Percentiles rank a stretch among this genome's conserved stretches.
These are phyloP conservation scores for Cicer arietinum DNA, from an alignment of 306 rosid genomes.

Conservation along the genomic window DNA sequence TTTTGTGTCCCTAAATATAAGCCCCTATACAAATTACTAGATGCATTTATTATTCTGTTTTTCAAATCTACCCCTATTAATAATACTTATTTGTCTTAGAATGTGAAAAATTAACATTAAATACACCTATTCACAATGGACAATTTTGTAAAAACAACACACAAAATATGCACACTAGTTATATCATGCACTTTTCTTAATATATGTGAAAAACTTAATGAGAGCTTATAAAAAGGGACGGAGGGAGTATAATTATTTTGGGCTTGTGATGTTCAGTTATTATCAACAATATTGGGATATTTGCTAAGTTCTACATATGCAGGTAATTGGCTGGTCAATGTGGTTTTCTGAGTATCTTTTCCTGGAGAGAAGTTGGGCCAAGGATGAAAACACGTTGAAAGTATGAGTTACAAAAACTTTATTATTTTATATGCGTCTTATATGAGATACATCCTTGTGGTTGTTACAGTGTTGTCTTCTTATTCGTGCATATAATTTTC, in stretches of 20 bases:
- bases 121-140: too few species aligned
- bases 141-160: too few species aligned
- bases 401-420: constrained; percentile 47
- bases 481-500: background rate
- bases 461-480: constrained; percentile 30
- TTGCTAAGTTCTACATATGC: constrained; percentile 43
- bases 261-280: constrained; percentile 10
- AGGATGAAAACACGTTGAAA: constrained; percentile 90
- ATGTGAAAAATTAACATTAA: too few species aligned
- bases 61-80: too few species aligned
- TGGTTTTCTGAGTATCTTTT: constrained; percentile 98
- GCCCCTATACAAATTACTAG: too few species aligned
- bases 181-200: too few species aligned
- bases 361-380: constrained; percentile 96
- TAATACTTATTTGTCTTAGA: too few species aligned
- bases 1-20: too few species aligned
- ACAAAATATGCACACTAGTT: too few species aligned
- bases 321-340: constrained; percentile 99
- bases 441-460: background rate
- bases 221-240: too few species aligned
- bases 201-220: too few species aligned
- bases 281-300: constrained; percentile 15
- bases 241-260: background rate
- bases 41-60: too few species aligned
- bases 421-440: background rate